phyloP scores from a whole-genome alignment of 495 filamentous ascomycete genomes.

The Saxophila tyrrhenica region DNA sequence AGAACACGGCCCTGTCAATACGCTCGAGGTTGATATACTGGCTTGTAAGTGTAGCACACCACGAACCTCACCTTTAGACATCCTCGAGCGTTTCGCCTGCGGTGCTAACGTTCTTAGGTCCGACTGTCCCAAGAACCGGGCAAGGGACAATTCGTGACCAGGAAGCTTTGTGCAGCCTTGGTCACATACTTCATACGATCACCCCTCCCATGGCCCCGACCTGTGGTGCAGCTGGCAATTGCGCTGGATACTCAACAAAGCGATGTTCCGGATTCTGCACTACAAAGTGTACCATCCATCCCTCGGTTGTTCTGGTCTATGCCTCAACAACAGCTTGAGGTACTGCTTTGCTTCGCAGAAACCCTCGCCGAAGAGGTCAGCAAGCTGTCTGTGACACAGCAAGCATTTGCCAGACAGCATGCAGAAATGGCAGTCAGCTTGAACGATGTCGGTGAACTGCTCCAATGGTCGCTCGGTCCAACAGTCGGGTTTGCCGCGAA shows the following conservation, averaged over 20 bases:
- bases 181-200: conserved; percentile 70
- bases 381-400: conserved; percentile 45
- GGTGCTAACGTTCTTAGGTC: conserved; percentile 24
- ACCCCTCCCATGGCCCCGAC: conserved; percentile 53
- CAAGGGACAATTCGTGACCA: conserved; percentile 54
- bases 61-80: not conserved
- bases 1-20: conserved; percentile 8
- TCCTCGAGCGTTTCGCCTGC: not conserved
- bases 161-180: conserved; percentile 75
- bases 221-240: conserved; percentile 55
- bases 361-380: conserved; percentile 66
- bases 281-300: not conserved
- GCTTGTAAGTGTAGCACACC: conserved; percentile 1
- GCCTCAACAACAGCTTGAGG: conserved; percentile 39
- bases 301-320: not conserved
- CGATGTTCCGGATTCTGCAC: not conserved
- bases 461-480: not conserved
- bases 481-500: not conserved
- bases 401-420: conserved; percentile 3
- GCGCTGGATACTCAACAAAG: not conserved
- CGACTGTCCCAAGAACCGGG: conserved; percentile 43
- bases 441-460: conserved; percentile 2
- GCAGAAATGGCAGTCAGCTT: conserved; percentile 14
- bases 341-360: conserved; percentile 60
- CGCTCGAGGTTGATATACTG: conserved; percentile 9